Evolutionary conservation across 768 basidiomycete species (phyloP).

Genomic region (Pisolithus microcarpus): DNA sequence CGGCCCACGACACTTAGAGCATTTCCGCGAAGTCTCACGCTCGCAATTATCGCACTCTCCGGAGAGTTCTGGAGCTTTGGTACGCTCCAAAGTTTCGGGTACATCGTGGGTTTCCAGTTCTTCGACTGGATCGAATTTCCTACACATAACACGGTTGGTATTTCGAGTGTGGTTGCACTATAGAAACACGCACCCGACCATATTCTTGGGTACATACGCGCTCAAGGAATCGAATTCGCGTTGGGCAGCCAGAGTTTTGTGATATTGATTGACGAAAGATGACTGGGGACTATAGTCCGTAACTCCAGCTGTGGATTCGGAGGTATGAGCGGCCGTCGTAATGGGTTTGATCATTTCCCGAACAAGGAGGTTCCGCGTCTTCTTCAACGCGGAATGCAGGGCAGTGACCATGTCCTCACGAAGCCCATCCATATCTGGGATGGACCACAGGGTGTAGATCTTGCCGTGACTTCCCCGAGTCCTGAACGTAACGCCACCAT

Average conservation of each 20-base stretch:
- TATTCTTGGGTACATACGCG: neutral
- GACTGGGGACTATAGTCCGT: neutral
- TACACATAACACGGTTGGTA: neutral
- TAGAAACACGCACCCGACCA: neutral
- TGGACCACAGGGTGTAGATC: conserved; percentile 2
- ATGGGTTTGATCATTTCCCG: conserved; percentile 1
- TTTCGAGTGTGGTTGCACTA: neutral
- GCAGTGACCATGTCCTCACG: neutral
- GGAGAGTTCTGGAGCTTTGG: neutral
- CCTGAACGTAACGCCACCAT: neutral
- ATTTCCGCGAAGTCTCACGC: neutral
- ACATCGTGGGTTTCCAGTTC: neutral
- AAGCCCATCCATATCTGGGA: neutral
- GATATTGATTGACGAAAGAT: neutral
- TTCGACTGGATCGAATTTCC: no score
- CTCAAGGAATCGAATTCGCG: neutral
- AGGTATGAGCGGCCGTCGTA: neutral
- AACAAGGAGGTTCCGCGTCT: neutral
- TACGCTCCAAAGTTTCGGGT: neutral
- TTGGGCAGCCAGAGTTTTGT: neutral
- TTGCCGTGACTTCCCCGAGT: conserved; percentile 1
- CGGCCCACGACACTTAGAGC: neutral
- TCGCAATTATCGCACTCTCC: neutral
- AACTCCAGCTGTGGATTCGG: conserved; percentile 1
- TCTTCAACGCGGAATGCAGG: neutral